These are phyloP conservation scores for Coemansia sp. DNA, from an alignment of 192 early-diverging fungal species.

Conservation along the genomic window DNA sequence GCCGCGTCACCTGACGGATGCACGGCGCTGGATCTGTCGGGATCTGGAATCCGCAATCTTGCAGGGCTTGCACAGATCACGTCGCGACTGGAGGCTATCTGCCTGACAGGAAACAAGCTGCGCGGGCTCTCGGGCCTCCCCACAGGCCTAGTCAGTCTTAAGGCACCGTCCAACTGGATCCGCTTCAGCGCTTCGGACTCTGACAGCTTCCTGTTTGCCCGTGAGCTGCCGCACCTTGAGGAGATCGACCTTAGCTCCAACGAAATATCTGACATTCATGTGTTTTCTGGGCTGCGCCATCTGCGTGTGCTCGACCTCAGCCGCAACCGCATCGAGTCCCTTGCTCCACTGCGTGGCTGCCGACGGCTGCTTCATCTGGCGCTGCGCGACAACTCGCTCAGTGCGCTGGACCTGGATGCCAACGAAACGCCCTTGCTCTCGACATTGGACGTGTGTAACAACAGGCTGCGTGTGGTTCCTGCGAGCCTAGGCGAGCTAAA, in stretches of 20 bases:
- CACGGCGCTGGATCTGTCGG: slow-evolving; percentile 43
- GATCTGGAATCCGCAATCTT: slow-evolving; percentile 49
- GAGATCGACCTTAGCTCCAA: slow-evolving; percentile 50
- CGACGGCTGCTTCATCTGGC: slow-evolving; percentile 34
- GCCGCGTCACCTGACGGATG: slow-evolving; percentile 44
- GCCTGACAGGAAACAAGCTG: slow-evolving; percentile 46
- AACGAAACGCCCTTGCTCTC: slow-evolving; percentile 38
- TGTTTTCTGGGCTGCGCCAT: slow-evolving; percentile 50
- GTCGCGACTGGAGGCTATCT: slow-evolving; percentile 46
- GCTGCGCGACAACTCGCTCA: slow-evolving; percentile 49
- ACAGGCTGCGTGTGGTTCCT: slow-evolving; percentile 42
- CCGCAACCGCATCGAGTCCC: slow-evolving; percentile 46
- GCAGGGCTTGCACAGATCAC: slow-evolving; percentile 42
- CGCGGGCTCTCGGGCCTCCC: slow-evolving; percentile 43
- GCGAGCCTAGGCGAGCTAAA: slow-evolving; percentile 39
- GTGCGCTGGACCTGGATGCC: slow-evolving; percentile 37
- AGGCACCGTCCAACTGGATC: slow-evolving; percentile 54
- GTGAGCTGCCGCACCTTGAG: slow-evolving; percentile 54
- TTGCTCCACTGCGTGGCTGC: slow-evolving; percentile 35
- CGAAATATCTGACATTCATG: slow-evolving; percentile 49
- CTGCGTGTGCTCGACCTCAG: slow-evolving; percentile 43
- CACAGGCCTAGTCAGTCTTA: slow-evolving; percentile 37
- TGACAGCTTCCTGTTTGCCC: slow-evolving; percentile 37
- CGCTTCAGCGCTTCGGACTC: slow-evolving; percentile 31
- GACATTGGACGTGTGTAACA: slow-evolving; percentile 46